Percentiles rank a stretch among this genome's conserved stretches.
These are phyloP conservation scores for Trichoderma sp. DNA, from an alignment of 2,329 filamentous ascomycete species.

Conservation along the genomic window DNA sequence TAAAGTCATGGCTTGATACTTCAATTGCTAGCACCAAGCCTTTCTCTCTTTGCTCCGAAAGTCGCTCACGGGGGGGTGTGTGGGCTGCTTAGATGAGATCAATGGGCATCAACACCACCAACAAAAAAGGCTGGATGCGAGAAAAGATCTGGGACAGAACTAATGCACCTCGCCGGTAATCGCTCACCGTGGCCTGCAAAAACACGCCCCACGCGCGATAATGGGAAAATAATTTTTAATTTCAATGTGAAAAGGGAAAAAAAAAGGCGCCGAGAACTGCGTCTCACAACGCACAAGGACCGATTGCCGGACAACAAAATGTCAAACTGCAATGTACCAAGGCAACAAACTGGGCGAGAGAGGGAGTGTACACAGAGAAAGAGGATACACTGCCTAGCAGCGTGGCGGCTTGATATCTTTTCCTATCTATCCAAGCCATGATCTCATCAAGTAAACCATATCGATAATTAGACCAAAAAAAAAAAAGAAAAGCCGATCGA, in stretches of 20 bases:
- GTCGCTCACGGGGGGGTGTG: conserved; percentile 9
- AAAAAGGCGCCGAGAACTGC: not conserved
- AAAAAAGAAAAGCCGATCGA: not conserved
- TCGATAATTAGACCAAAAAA: not conserved
- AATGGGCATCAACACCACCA: not conserved
- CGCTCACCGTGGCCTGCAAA: not conserved
- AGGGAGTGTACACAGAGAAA: not conserved
- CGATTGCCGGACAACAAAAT: not conserved
- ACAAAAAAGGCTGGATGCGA: not conserved
- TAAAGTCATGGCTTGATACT: not conserved
- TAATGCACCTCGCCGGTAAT: not conserved
- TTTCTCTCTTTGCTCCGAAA: conserved; percentile 8
- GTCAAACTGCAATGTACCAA: no score
- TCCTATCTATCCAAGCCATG: not conserved
- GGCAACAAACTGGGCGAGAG: not conserved
- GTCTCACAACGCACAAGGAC: not conserved
- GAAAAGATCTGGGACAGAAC: not conserved
- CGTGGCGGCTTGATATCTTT: not conserved
- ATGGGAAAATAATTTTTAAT: not conserved
- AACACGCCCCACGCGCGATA: conserved; percentile 2
- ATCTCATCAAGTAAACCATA: conserved; percentile 19
- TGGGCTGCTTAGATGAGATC: not conserved
- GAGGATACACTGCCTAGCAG: not conserved
- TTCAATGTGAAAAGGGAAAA: not conserved
- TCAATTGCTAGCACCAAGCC: not conserved